Evolutionary conservation across 495 filamentous ascomycete species (phyloP).

Genomic region (Umbilicaria muhlenbergii): DNA sequence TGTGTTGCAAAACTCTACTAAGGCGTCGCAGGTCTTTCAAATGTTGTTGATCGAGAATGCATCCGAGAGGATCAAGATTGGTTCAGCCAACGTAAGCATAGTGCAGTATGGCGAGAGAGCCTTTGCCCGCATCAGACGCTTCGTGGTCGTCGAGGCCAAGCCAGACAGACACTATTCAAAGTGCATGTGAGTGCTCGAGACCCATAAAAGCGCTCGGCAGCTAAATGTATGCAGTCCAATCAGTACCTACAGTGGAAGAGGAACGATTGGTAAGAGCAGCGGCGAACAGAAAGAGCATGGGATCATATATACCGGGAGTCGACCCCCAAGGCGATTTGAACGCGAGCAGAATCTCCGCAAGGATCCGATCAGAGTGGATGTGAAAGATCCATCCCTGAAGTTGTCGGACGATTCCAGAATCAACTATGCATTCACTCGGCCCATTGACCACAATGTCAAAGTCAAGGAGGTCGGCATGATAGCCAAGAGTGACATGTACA

Average conservation of each 20-base stretch:
- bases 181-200: too few species aligned
- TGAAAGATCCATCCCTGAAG: conserved; percentile 8
- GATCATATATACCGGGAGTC: conserved; percentile 17
- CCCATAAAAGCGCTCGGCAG: too few species aligned
- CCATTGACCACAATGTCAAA: conserved; percentile 30
- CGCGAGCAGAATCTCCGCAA: conserved; percentile 18
- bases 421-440: conserved; percentile 31
- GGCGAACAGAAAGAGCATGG: conserved; percentile 20
- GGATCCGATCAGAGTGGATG: conserved; percentile 16
- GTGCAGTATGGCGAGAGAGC: too few species aligned
- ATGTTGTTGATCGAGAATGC: not conserved
- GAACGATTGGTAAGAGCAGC: conserved; percentile 19
- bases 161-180: too few species aligned
- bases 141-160: too few species aligned
- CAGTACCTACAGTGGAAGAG: conserved; percentile 17
- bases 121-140: too few species aligned
- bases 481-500: conserved; percentile 11
- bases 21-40: not conserved
- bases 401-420: conserved; percentile 25
- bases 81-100: too few species aligned
- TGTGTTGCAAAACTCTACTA: not conserved
- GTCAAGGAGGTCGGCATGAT: conserved; percentile 22
- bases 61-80: too few species aligned
- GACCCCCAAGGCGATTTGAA: not conserved
- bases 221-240: conserved; percentile 10